A percentile compares a stretch with the other conserved stretches of the same genome.
phyloP scores from a whole-genome alignment of 1,284 basidiomycete species.

The Pyrrhoderma noxium region DNA sequence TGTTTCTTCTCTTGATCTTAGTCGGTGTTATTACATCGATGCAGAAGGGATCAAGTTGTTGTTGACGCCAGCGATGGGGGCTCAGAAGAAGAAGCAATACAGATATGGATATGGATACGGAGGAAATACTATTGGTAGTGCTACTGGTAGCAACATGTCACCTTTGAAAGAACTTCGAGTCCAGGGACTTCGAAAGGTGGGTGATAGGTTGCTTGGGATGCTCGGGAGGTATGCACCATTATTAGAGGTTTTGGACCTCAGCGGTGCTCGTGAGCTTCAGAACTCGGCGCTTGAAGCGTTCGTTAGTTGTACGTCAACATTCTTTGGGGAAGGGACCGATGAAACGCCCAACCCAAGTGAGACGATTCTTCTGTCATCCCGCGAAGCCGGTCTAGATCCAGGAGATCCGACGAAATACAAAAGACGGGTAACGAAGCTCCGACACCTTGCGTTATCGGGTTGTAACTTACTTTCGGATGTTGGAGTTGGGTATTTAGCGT shows the following conservation, averaged over 20 bases:
- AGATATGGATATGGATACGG: no score
- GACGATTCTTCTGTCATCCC: constrained; percentile 47
- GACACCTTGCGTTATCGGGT: constrained; percentile 74
- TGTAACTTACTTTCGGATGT: constrained; percentile 70
- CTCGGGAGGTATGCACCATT: constrained; percentile 61
- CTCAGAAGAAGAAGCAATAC: constrained; percentile 1
- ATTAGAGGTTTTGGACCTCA: constrained; percentile 79
- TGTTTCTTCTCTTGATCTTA: constrained; percentile 63
- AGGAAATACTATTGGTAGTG: constrained; percentile 32
- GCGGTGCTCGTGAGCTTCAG: constrained; percentile 60
- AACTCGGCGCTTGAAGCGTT: constrained; percentile 72
- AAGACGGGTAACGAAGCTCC: constrained; percentile 61
- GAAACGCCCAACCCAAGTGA: not conserved
- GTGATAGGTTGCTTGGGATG: constrained; percentile 49
- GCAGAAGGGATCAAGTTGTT: constrained; percentile 44
- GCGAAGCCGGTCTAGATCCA: constrained; percentile 57
- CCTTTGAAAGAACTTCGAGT: constrained; percentile 53
- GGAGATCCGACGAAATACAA: constrained; percentile 43
- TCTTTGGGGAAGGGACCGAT: constrained; percentile 23
- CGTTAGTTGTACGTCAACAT: constrained; percentile 45
- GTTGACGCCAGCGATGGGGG: constrained; percentile 1
- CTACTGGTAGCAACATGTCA: constrained; percentile 35
- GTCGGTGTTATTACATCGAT: constrained; percentile 64
- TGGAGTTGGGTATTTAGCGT: constrained; percentile 65
- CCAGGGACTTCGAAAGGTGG: constrained; percentile 55